These are phyloP conservation scores for Casuarina equisetifolia DNA, from an alignment of 306 rosid genomes.

Conservation along the genomic window DNA sequence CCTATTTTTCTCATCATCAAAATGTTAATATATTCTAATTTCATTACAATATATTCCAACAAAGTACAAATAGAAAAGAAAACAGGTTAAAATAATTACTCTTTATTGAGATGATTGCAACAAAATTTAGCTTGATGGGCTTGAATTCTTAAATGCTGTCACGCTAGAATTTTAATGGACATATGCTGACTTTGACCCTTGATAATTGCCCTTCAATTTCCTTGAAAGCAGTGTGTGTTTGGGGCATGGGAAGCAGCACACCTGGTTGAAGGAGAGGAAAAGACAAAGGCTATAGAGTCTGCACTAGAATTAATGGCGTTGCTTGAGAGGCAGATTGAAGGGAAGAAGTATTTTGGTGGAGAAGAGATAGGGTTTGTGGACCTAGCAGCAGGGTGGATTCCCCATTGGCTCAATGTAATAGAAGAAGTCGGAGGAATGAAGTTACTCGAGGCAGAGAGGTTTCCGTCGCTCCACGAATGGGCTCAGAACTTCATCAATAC, in stretches of 20 bases:
- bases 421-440: conserved; percentile 42
- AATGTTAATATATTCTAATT: no score
- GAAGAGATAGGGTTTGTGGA: conserved; percentile 38
- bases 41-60: no score
- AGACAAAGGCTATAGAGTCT: conserved; percentile 42
- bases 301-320: conserved; percentile 36
- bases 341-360: conserved; percentile 50
- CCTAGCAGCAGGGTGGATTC: conserved; percentile 33
- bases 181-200: no score
- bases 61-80: no score
- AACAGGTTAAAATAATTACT: no score
- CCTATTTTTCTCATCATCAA: no score
- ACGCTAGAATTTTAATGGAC: background rate
- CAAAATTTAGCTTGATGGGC: background rate
- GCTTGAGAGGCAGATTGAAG: conserved; percentile 51
- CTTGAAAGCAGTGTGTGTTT: conserved; percentile 30
- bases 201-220: background rate
- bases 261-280: conserved; percentile 42
- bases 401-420: conserved; percentile 31
- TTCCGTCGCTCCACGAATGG: conserved; percentile 46
- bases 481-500: conserved; percentile 24
- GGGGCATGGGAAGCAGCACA: conserved; percentile 45
- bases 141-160: background rate
- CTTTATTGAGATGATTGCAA: no score
- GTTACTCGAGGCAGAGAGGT: conserved; percentile 32